Percentiles rank a stretch among this genome's conserved stretches.
These are phyloP conservation scores for Serendipita sp. DNA, from an alignment of 768 basidiomycete species.

Conservation along the genomic window DNA sequence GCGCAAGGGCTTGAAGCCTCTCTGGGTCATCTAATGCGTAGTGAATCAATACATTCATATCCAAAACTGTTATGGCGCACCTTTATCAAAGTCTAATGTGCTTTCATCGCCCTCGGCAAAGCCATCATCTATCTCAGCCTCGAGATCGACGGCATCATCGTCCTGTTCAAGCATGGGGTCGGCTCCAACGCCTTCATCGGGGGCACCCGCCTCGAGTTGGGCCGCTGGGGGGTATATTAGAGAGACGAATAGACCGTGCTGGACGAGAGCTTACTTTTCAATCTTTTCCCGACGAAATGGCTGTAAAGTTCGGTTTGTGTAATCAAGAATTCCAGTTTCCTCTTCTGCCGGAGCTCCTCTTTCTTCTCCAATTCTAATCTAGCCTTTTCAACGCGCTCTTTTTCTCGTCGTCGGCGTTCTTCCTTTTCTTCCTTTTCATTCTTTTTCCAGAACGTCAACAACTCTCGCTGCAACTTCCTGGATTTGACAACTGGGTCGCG, in stretches of 20 bases:
- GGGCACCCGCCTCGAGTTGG: slow-evolving; percentile 45
- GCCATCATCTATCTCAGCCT: slow-evolving; percentile 31
- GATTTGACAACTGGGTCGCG: slow-evolving; percentile 37
- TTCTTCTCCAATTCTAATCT: slow-evolving; percentile 84
- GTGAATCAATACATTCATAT: neutral
- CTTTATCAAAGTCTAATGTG: slow-evolving; percentile 84
- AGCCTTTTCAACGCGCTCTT: slow-evolving; percentile 76
- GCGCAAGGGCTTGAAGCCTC: slow-evolving; percentile 71
- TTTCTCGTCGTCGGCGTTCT: slow-evolving; percentile 81
- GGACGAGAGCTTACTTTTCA: slow-evolving; percentile 46
- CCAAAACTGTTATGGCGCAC: slow-evolving; percentile 25
- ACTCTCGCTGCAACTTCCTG: slow-evolving; percentile 83
- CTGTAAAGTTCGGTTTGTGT: slow-evolving; percentile 97
- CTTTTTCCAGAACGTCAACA: slow-evolving; percentile 95
- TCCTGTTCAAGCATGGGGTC: neutral
- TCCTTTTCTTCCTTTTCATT: slow-evolving; percentile 95
- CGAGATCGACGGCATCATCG: slow-evolving; percentile 5
- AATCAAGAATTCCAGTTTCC: slow-evolving; percentile 96
- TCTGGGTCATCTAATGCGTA: slow-evolving; percentile 56
- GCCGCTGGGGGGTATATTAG: slow-evolving; percentile 33
- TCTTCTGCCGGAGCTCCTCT: slow-evolving; percentile 82
- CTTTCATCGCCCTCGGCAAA: slow-evolving; percentile 34
- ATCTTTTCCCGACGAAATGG: slow-evolving; percentile 96
- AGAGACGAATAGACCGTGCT: neutral
- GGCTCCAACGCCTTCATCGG: slow-evolving; percentile 24